Percentiles rank a stretch among this genome's conserved stretches.
These are phyloP conservation scores for Pseudopyrenochaeta lycopersici DNA, from an alignment of 2,329 filamentous ascomycete species.

Conservation along the genomic window DNA sequence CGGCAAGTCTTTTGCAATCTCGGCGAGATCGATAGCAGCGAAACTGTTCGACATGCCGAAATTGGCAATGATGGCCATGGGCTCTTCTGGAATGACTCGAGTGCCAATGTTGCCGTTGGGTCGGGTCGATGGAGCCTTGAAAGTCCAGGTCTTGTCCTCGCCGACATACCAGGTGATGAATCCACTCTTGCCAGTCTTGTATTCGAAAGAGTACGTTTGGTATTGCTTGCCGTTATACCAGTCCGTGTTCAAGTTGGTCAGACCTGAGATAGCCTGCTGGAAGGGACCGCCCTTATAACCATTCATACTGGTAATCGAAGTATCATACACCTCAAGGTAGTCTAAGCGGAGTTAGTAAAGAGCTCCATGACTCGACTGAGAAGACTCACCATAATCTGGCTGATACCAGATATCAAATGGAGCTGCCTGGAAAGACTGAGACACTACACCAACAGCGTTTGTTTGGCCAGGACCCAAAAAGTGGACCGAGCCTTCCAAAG, in stretches of 20 bases:
- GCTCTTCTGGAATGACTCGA: conserved; percentile 71
- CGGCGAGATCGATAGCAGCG: conserved; percentile 67
- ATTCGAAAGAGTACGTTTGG: conserved; percentile 66
- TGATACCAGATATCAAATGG: conserved; percentile 77
- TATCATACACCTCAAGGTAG: conserved; percentile 72
- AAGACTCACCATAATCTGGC: conserved; percentile 60
- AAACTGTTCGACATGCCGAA: conserved; percentile 76
- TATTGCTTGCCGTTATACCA: conserved; percentile 66
- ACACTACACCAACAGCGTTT: conserved; percentile 67
- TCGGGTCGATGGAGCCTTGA: conserved; percentile 67
- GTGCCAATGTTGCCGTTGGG: conserved; percentile 76
- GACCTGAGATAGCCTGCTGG: conserved; percentile 64
- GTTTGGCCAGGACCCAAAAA: conserved; percentile 60
- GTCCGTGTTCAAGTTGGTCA: conserved; percentile 64
- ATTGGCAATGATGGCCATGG: conserved; percentile 73
- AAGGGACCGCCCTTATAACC: conserved; percentile 63
- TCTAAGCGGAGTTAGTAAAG: conserved; percentile 52
- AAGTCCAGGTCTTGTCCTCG: conserved; percentile 69
- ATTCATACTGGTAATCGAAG: conserved; percentile 62
- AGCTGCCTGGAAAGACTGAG: conserved; percentile 73
- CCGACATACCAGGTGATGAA: conserved; percentile 76
- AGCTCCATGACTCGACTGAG: not conserved
- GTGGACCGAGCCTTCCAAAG: conserved; percentile 71
- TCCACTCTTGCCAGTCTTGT: conserved; percentile 64
- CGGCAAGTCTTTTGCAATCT: conserved; percentile 63